Evolutionary conservation across 768 basidiomycete species (phyloP).

Genomic region (Phaeotremella skinneri): DNA sequence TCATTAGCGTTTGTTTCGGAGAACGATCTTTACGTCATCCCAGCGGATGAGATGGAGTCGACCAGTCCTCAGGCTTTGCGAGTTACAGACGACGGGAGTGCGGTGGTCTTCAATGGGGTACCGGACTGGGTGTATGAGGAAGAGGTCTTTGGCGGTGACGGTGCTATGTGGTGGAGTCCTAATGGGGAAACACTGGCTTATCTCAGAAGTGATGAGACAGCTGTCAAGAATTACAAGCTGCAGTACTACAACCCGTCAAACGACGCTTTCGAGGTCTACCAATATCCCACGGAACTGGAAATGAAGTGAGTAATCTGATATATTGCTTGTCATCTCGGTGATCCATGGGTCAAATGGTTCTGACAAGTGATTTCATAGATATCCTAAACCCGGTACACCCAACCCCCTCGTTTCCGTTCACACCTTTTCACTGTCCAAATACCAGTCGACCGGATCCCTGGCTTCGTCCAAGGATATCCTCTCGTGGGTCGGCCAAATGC

Average conservation of each 20-base stretch:
- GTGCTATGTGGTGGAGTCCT: constrained; percentile 89
- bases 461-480: constrained; percentile 25
- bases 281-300: constrained; percentile 60
- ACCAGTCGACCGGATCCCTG: constrained; percentile 28
- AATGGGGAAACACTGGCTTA: constrained; percentile 70
- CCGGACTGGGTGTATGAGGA: constrained; percentile 80
- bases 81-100: constrained; percentile 76
- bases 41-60: constrained; percentile 42
- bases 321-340: not conserved
- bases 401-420: constrained; percentile 73
- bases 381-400: constrained; percentile 53
- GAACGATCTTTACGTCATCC: constrained; percentile 85
- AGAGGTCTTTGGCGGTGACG: constrained; percentile 64
- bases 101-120: constrained; percentile 86
- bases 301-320: constrained; percentile 47
- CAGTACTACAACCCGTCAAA: constrained; percentile 87
- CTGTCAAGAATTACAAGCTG: constrained; percentile 79
- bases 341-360: constrained; percentile 7
- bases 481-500: constrained; percentile 63
- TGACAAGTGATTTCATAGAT: constrained; percentile 31
- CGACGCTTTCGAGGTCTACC: constrained; percentile 66
- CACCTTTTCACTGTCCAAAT: constrained; percentile 75
- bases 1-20: constrained; percentile 79
- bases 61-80: constrained; percentile 56
- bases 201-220: constrained; percentile 81